Evolutionary conservation across 495 filamentous ascomycete genomes (phyloP).

Genomic region (Oleoguttula mirabilis): DNA sequence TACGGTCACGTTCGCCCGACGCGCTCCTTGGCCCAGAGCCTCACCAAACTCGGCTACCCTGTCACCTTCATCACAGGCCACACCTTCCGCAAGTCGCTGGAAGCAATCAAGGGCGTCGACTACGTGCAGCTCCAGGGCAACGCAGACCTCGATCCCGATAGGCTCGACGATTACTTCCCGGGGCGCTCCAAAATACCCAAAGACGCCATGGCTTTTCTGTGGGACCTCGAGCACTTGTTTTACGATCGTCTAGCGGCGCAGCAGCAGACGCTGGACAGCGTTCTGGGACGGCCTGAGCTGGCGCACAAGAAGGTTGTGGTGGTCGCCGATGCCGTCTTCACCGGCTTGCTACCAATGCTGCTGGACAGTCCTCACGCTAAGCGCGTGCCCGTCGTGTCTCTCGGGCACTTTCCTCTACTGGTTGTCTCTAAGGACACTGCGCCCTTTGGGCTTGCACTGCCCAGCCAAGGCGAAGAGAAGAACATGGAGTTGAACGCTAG

Average conservation of each 20-base stretch:
- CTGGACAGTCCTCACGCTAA: no score
- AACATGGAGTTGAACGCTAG: no score
- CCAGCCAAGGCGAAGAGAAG: no score
- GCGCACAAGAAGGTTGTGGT: no score
- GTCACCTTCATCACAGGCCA: not conserved
- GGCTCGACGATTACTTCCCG: not conserved
- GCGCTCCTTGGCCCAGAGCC: not conserved
- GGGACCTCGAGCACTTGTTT: constrained; percentile 1
- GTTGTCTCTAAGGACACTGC: no score
- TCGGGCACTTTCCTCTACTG: no score
- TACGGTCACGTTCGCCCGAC: constrained; percentile 2
- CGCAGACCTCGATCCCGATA: not conserved
- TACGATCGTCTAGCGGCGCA: not conserved
- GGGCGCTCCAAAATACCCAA: not conserved
- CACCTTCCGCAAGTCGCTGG: not conserved
- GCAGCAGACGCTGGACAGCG: not conserved
- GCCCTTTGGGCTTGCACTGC: no score
- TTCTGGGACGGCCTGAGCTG: no score
- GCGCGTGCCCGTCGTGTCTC: no score
- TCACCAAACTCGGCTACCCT: not conserved
- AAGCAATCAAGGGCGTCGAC: constrained; percentile 1
- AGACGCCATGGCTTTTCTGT: not conserved
- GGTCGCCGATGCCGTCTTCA: no score
- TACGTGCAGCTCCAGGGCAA: not conserved
- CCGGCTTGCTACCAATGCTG: no score